Conservation (phyloP, 129 eudicot species). For the Gnaphalium uliginosum region DNA sequence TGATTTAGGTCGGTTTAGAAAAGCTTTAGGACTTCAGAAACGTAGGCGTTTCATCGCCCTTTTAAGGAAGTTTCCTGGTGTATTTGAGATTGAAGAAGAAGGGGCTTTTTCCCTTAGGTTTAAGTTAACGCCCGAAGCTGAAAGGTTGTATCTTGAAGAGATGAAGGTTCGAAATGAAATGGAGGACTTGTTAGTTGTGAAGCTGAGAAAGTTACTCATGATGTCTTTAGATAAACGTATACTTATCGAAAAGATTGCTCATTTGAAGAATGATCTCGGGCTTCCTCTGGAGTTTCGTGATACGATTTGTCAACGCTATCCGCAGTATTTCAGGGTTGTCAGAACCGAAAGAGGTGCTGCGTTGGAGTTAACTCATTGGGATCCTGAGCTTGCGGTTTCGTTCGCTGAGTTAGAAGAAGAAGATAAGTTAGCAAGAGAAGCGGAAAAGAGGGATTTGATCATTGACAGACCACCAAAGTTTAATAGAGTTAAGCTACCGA, state of each 20-base stretch:
- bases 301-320: slow-evolving; percentile 81
- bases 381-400: slow-evolving; percentile 86
- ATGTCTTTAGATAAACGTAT: slow-evolving; percentile 90
- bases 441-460: slow-evolving; percentile 66
- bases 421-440: slow-evolving; percentile 57
- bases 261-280: slow-evolving; percentile 79
- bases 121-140: slow-evolving; percentile 86
- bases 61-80: slow-evolving; percentile 78
- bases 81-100: slow-evolving; percentile 93
- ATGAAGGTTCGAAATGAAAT: slow-evolving; percentile 80
- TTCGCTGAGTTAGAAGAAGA: slow-evolving; percentile 90
- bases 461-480: slow-evolving; percentile 82
- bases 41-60: slow-evolving; percentile 72
- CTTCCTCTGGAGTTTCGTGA: slow-evolving; percentile 80
- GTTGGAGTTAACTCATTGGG: slow-evolving; percentile 92
- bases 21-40: slow-evolving; percentile 70
- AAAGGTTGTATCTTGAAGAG: slow-evolving; percentile 81
- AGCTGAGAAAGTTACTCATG: slow-evolving; percentile 86
- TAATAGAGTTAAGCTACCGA: slow-evolving; percentile 73
- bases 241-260: slow-evolving; percentile 83
- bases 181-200: slow-evolving; percentile 83
- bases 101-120: slow-evolving; percentile 79
- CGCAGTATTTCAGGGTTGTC: slow-evolving; percentile 80
- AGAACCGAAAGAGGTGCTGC: slow-evolving; percentile 82
- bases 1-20: slow-evolving; percentile 82